Conservation (phyloP, 176 grass and related monocot genomes). For the Oryza rufipogon region DNA sequence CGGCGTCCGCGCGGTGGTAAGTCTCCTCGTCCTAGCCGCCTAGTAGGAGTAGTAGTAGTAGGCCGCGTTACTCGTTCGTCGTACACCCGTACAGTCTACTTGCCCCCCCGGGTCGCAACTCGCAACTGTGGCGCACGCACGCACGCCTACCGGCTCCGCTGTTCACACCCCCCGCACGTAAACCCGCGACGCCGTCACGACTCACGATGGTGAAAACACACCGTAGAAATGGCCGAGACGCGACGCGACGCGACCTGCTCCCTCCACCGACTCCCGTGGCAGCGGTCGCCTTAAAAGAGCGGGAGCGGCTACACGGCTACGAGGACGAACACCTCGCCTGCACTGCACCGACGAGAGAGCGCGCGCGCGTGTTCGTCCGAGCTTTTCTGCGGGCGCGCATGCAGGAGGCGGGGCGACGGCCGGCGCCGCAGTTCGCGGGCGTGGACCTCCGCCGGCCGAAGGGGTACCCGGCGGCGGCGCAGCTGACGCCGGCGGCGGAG, state of each 20-base stretch:
- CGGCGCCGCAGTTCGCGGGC: conserved; percentile 47
- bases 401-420: conserved; percentile 40
- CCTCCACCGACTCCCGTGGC: not conserved
- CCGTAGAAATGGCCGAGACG: not conserved
- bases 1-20: not conserved
- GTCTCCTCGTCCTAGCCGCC: no score
- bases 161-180: not conserved
- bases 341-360: no score
- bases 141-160: not conserved
- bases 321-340: no score
- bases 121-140: conserved; percentile 27
- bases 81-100: not conserved
- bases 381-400: conserved; percentile 9
- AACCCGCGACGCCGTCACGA: no score
- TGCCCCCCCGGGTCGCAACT: not conserved
- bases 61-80: no score
- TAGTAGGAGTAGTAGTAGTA: no score
- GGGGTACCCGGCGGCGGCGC: conserved; percentile 45
- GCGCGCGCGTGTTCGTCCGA: no score
- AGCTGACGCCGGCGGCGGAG: not conserved
- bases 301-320: no score
- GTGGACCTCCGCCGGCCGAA: conserved; percentile 57
- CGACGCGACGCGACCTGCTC: not conserved
- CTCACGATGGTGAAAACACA: not conserved
- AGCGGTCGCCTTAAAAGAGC: not conserved